Percentiles rank a stretch among this genome's conserved stretches.
Conservation (phyloP, 305 asterid genomes). For the Vinca major region DNA sequence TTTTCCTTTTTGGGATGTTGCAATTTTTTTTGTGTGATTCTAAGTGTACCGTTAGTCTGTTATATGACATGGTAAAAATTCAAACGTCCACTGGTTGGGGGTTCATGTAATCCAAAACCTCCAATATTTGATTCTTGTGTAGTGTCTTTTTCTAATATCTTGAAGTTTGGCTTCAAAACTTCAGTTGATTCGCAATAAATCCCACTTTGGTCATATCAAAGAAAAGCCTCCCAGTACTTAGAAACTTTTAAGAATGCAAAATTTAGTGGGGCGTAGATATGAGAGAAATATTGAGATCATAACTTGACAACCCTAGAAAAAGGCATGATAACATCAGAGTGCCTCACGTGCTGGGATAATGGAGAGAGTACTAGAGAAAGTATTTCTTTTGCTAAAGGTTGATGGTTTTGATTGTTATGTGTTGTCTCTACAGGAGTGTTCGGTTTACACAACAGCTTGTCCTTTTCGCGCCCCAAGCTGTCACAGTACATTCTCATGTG, state of each 20-base stretch:
- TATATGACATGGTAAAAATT: neutral
- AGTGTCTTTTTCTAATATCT: neutral
- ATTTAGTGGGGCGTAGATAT: neutral
- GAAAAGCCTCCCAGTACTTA: neutral
- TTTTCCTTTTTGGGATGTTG: neutral
- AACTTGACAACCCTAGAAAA: neutral
- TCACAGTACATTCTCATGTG: slow-evolving; percentile 86
- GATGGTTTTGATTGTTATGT: slow-evolving; percentile 15
- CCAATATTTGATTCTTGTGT: neutral
- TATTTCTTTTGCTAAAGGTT: neutral
- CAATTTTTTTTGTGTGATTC: neutral
- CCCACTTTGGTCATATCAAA: neutral
- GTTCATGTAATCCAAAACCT: neutral
- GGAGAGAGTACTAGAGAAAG: neutral
- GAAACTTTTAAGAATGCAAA: neutral
- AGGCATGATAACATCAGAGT: neutral
- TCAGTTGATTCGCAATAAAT: neutral
- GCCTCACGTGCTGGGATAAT: neutral
- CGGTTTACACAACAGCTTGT: slow-evolving; percentile 96
- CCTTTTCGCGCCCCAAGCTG: slow-evolving; percentile 98
- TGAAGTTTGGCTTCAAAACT: neutral
- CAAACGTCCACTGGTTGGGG: too few relatives aligned
- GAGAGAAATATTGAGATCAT: neutral
- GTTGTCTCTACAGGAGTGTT: slow-evolving; percentile 57
- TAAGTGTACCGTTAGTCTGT: neutral